Evolutionary conservation across 257 asterid species (phyloP).

Genomic region (Echites panduratus): DNA sequence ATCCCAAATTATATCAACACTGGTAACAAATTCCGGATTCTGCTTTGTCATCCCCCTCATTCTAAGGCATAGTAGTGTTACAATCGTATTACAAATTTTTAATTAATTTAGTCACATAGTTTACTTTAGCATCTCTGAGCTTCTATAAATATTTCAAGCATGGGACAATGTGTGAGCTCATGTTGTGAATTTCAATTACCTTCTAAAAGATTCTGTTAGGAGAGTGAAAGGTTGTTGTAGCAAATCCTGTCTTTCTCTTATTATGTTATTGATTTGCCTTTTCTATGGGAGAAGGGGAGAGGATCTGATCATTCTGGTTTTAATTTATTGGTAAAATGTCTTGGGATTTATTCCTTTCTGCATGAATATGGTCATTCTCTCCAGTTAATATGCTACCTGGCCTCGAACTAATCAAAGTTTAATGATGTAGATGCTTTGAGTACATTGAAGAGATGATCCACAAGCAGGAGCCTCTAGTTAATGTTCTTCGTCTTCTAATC

Average conservation of each 20-base stretch:
- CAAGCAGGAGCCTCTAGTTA: constrained; percentile 81
- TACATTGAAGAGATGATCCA: constrained; percentile 92
- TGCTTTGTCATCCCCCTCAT: not conserved
- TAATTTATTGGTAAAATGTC: not conserved
- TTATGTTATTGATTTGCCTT: not conserved
- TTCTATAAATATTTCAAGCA: not conserved
- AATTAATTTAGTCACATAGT: not conserved
- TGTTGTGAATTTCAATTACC: not conserved
- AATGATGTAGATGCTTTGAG: constrained; percentile 72
- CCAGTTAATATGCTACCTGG: not conserved
- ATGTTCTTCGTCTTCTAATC: constrained; percentile 74
- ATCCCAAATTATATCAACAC: not conserved
- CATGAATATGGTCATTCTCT: not conserved
- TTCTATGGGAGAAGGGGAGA: not conserved
- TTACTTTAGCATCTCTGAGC: not conserved
- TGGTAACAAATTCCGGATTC: not conserved
- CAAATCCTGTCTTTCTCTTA: not conserved
- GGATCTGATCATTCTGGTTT: not conserved
- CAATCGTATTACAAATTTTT: not conserved
- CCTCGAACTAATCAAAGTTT: not conserved
- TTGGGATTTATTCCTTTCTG: not conserved
- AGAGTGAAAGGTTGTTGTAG: not conserved
- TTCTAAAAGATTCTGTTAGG: not conserved
- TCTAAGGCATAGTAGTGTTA: not conserved
- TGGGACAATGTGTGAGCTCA: not conserved